These are phyloP conservation scores for Asclepias syriaca DNA, from an alignment of 257 asterid species.

Conservation along the genomic window DNA sequence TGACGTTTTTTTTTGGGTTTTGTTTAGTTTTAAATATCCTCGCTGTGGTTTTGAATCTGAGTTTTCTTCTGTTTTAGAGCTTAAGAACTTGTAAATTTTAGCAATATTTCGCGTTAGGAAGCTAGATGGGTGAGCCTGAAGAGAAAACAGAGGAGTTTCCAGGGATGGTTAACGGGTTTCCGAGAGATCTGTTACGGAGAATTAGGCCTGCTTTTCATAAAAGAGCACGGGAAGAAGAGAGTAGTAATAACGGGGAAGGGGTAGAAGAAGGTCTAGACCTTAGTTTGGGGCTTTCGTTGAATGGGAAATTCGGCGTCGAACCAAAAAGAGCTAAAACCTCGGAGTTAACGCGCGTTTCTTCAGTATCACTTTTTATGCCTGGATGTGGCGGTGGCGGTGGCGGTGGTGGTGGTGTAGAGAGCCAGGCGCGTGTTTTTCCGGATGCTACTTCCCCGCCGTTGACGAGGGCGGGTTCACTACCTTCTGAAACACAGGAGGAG, in stretches of 20 bases:
- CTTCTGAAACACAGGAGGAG: conserved; percentile 51
- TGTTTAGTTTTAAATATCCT: background rate
- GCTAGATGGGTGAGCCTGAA: conserved; percentile 34
- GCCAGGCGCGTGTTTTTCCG: conserved; percentile 22
- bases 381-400: conserved; percentile 10
- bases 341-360: conserved; percentile 52
- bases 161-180: conserved; percentile 18
- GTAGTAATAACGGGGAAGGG: conserved; percentile 17
- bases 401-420: conserved; percentile 13
- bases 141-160: conserved; percentile 18
- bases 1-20: background rate
- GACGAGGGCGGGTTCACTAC: conserved; percentile 59
- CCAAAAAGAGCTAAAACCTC: conserved; percentile 28
- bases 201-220: conserved; percentile 6
- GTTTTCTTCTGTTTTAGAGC: background rate
- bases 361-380: conserved; percentile 33
- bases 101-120: background rate
- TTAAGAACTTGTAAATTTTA: conserved; percentile 5
- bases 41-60: conserved; percentile 13
- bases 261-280: conserved; percentile 54
- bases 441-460: conserved; percentile 33
- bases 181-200: conserved; percentile 38
- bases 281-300: conserved; percentile 68
- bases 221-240: background rate
- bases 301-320: conserved; percentile 84